phyloP scores from a whole-genome alignment of 495 filamentous ascomycete genomes.

The Lasiosphaeris hirsuta region DNA sequence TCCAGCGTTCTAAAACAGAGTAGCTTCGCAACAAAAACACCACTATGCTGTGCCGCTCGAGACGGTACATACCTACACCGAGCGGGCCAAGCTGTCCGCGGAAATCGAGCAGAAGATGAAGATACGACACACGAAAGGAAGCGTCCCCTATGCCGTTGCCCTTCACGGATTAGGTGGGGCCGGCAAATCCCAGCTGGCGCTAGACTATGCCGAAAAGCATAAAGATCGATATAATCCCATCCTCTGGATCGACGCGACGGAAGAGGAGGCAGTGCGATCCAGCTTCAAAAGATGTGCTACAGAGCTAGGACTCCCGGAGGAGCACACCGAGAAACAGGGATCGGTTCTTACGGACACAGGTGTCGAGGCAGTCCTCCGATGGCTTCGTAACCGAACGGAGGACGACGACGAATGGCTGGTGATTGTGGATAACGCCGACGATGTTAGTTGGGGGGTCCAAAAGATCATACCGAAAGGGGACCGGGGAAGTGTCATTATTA shows the following conservation, averaged over 20 bases:
- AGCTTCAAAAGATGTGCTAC: constrained; percentile 28
- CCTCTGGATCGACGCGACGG: constrained; percentile 27
- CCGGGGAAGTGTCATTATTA: constrained; percentile 25
- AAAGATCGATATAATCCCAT: constrained; percentile 23
- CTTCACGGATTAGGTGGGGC: constrained; percentile 17
- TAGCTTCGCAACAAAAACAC: too few species aligned
- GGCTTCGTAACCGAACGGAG: constrained; percentile 23
- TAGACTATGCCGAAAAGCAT: constrained; percentile 22
- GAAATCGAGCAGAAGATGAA: constrained; percentile 15
- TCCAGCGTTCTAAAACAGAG: too few species aligned
- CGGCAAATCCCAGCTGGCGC: constrained; percentile 23
- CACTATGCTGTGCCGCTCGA: constrained; percentile 17
- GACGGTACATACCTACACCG: constrained; percentile 16
- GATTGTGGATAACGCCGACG: constrained; percentile 28
- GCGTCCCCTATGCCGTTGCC: constrained; percentile 15
- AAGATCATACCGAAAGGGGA: constrained; percentile 26
- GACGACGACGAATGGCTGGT: constrained; percentile 28
- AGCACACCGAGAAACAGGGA: constrained; percentile 17
- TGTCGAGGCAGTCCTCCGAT: constrained; percentile 24
- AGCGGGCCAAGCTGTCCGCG: constrained; percentile 11
- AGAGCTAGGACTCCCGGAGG: constrained; percentile 21
- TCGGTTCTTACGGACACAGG: constrained; percentile 15
- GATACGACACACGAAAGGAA: constrained; percentile 15
- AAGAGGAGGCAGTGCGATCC: constrained; percentile 24
- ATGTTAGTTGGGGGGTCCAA: constrained; percentile 24